These are phyloP conservation scores for Exophiala phaeomuriformis DNA, from an alignment of 2,329 filamentous ascomycete species.

Conservation along the genomic window DNA sequence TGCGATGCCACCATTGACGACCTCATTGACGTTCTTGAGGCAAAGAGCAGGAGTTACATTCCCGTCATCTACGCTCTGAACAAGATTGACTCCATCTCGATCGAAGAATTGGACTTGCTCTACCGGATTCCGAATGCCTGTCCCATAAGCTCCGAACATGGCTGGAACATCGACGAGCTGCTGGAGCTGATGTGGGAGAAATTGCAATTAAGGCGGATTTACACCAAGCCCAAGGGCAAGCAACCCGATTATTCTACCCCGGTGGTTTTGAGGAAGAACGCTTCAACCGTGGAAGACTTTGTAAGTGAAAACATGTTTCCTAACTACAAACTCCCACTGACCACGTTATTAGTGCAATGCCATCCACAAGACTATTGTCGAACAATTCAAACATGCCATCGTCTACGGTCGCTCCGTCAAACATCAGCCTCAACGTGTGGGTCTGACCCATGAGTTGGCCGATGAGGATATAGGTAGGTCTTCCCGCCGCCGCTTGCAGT, in stretches of 20 bases:
- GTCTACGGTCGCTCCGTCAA: constrained; percentile 98
- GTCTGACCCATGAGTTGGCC: constrained; percentile 78
- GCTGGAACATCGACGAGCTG: constrained; percentile 96
- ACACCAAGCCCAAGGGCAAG: constrained; percentile 96
- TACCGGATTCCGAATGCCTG: constrained; percentile 96
- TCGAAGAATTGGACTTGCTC: constrained; percentile 91
- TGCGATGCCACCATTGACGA: constrained; percentile 98
- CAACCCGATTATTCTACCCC: constrained; percentile 86
- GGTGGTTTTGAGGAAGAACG: constrained; percentile 74
- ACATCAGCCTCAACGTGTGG: constrained; percentile 95
- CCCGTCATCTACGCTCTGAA: constrained; percentile 98
- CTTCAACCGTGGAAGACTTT: constrained; percentile 93
- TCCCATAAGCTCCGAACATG: constrained; percentile 93
- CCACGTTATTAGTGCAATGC: constrained; percentile 66
- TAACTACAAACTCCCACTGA: constrained; percentile 26
- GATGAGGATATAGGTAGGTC: constrained; percentile 93
- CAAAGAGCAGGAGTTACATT: constrained; percentile 90
- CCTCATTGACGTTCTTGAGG: constrained; percentile 90
- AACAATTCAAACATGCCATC: constrained; percentile 90
- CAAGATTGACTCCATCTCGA: constrained; percentile 97
- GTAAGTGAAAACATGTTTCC: constrained; percentile 53
- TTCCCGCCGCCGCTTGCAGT: neutral
- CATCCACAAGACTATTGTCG: constrained; percentile 92
- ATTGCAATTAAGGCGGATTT: constrained; percentile 80
- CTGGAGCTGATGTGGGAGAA: constrained; percentile 99